Base-by-base conservation (phyloP, 2,329 filamentous ascomycete genomes). In the Fusarium tupiense region DNA sequence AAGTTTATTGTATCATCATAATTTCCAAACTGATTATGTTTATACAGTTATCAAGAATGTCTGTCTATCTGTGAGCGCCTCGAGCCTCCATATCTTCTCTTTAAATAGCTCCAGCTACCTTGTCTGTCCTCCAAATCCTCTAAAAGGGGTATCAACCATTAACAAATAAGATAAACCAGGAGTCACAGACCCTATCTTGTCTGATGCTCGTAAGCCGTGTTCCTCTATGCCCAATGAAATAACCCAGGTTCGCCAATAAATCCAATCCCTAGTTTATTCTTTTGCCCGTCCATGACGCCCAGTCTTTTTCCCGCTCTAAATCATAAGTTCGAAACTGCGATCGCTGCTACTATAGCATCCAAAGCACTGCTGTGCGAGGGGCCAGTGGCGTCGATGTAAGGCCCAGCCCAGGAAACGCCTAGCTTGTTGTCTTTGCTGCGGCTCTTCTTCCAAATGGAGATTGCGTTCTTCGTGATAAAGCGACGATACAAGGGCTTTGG, bases 341-440 rank as follows among this genome's bases (percentile, higher is more conserved):
- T 79, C 12, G 91, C 91, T 35, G 90, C 92, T 67, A 94, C 89
- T 37, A 94, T 82, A 41, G 87, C 88, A 81, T 94, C 92, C 81
- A 94, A 82, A 2, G 90, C 92, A 24, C 89, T 90, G 77, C 88
- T 89, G 52, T 94, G 92, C 29, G 90, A 89, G 54, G 87, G 86
- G 4, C 91, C 89, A 4, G 85, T 87, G 44, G 86, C 84, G 2
- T 79, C 79, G 7, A 82, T 77, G 44, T 88, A 88, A 0, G 91
- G 91, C 0, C 91, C 92, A 2, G 87, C 85, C 92, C 92, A 94
- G n/a, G 88, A 83, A 5, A 91, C 83, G 26, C 92, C 90, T 20
- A 94, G 81, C 77, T 85, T 82, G 74, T 87, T 85, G 4, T 82
- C 81, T 20, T 80, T 75, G 66, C 88, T 84, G 31, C 90, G 86